Evolutionary conservation across 108 stramenopile genomes (phyloP), one percentile per base, ranked within the genome.

Genomic region (Skeletonema tropicum): DNA sequence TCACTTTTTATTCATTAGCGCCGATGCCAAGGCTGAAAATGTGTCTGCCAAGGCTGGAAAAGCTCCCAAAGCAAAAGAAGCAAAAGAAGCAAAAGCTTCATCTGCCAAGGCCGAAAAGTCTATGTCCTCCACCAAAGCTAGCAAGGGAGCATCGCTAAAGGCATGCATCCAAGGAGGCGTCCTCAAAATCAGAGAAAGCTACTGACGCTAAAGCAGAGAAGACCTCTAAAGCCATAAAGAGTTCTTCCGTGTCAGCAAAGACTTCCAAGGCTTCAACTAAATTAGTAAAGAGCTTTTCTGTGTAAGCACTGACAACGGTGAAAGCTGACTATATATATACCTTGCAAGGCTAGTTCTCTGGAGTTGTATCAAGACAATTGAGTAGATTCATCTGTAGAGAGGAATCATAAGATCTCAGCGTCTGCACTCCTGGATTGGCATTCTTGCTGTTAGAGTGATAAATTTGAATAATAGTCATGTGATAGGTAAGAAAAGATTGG

Each of bases 11-110:
- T 29, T 26, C 31, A 33, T 10, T 7, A 64, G 64, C 42, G 10
- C 13, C 42, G 69, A 70, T 58, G 69, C 69, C 21, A 70, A 70
- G 39, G 69, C 69, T 3, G 69, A 70, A 49, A 67, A 67, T 49
- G 52, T 21, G 25, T 55, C 52, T 55, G 23, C 52, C 52, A 55
- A 55, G 52, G 52, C 52, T 8, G 48, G 17, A 49, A 55, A 21
- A 55, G 46, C 41, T 29, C 10, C 38, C 2, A 10, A 39, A 2
- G 38, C 38, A 12, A 39, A 9, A 11, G 38, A 39, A 12, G 38
- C 38, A 12, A 39, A 39, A 10, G 10, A 11, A 9, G 38, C 0
- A 10, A n/a, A 49, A 17, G 48, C 3, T 19, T 17, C 48, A 49
- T 55, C 52, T 55, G 23, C 52, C 52, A 55, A 55, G 52, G 52